phyloP scores from a whole-genome alignment of 352 stramenopile genomes.

The Heterotrichella gracilis region DNA sequence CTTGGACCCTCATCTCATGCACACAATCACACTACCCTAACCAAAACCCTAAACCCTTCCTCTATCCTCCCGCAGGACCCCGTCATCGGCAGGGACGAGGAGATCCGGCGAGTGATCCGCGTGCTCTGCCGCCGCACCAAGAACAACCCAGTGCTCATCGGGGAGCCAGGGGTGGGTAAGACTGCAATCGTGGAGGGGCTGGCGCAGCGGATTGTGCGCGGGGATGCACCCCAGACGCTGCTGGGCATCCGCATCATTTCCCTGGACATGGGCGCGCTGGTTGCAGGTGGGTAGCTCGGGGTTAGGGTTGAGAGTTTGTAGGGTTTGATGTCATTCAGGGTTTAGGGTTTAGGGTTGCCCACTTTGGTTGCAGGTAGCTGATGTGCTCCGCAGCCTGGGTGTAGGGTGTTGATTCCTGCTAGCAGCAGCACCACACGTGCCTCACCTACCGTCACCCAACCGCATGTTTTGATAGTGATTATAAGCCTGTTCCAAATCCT shows the following conservation, averaged over 20 bases:
- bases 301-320: no score
- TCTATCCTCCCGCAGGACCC: conserved; percentile 84
- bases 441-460: no score
- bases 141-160: conserved; percentile 87
- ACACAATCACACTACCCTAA: no score
- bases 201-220: conserved; percentile 66
- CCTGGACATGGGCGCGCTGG: conserved; percentile 74
- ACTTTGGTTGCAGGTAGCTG: background rate
- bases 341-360: background rate
- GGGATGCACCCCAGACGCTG: conserved; percentile 65
- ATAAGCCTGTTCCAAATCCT: no score
- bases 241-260: conserved; percentile 48
- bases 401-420: no score
- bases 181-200: conserved; percentile 64
- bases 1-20: no score
- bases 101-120: conserved; percentile 64
- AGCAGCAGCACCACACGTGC: no score
- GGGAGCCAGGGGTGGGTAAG: conserved; percentile 73
- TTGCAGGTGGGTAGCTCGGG: no score
- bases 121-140: conserved; percentile 71
- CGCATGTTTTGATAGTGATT: no score
- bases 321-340: background rate
- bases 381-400: no score
- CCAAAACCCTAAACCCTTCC: no score
- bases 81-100: conserved; percentile 73